phyloP scores from a whole-genome alignment of 805 yeast genomes.

The Torulaspora gathmanii region DNA sequence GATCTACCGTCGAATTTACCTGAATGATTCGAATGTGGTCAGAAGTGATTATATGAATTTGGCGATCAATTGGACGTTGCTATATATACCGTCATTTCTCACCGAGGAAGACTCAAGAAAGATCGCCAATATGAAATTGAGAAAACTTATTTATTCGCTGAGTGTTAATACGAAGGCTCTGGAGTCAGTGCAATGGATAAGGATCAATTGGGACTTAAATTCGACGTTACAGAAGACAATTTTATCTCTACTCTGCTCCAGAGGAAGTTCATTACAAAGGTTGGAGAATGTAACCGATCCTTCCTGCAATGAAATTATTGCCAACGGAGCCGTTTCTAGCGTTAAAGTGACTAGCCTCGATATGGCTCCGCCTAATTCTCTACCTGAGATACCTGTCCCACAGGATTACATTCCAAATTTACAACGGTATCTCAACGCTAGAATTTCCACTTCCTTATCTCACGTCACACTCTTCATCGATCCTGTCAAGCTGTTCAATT shows the following conservation, averaged over 20 bases:
- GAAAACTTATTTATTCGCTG: slow-evolving; percentile 28
- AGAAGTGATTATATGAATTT: slow-evolving; percentile 33
- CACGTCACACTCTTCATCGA: slow-evolving; percentile 39
- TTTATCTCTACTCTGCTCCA: slow-evolving; percentile 27
- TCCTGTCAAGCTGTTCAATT: slow-evolving; percentile 38
- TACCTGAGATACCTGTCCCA: slow-evolving; percentile 33
- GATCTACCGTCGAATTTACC: slow-evolving; percentile 38
- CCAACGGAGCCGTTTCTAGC: slow-evolving; percentile 25
- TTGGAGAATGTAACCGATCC: slow-evolving; percentile 43
- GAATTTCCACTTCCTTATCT: slow-evolving; percentile 32
- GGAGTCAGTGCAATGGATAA: slow-evolving; percentile 36
- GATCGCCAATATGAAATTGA: slow-evolving; percentile 33
- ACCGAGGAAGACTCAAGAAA: slow-evolving; percentile 28
- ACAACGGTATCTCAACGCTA: slow-evolving; percentile 23
- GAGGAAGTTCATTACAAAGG: slow-evolving; percentile 32
- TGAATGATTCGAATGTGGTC: slow-evolving; percentile 42
- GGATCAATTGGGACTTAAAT: slow-evolving; percentile 43
- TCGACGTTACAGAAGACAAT: slow-evolving; percentile 31
- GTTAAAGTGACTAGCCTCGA: slow-evolving; percentile 33
- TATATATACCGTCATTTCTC: slow-evolving; percentile 28
- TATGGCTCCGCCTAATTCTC: slow-evolving; percentile 38
- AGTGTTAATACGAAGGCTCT: slow-evolving; percentile 22
- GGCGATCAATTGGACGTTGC: slow-evolving; percentile 41
- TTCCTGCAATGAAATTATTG: slow-evolving; percentile 35
- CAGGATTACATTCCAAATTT: slow-evolving; percentile 33